These are phyloP conservation scores for Eucalyptus virginea DNA, from an alignment of 345 rosid genomes.

Conservation along the genomic window DNA sequence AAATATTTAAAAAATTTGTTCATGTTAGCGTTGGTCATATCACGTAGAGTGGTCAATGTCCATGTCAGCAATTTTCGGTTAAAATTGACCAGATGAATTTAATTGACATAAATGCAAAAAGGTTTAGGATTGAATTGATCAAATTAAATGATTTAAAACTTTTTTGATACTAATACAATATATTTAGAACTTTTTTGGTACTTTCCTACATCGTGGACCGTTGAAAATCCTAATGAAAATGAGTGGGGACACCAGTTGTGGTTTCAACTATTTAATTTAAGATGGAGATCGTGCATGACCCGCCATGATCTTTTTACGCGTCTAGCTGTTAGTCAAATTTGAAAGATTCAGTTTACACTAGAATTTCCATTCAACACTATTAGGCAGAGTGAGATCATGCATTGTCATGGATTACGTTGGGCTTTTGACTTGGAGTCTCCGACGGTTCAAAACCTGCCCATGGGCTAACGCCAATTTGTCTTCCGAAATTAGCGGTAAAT, in stretches of 20 bases:
- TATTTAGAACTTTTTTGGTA: not conserved
- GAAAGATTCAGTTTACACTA: not conserved
- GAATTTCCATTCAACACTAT: not conserved
- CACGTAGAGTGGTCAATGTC: rapidly evolving
- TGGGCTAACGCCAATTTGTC: not conserved
- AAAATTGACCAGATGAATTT: rapidly evolving
- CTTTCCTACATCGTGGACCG: not conserved
- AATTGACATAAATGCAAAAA: too few species aligned
- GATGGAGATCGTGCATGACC: not conserved
- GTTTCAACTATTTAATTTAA: not conserved
- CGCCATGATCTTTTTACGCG: not conserved
- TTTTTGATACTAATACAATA: too few species aligned
- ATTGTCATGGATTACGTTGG: not conserved
- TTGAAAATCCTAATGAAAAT: not conserved
- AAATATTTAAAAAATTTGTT: rapidly evolving
- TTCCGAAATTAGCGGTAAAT: not conserved
- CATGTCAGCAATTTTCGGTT: rapidly evolving
- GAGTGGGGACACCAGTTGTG: not conserved
- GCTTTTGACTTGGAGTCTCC: not conserved
- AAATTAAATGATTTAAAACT: too few species aligned
- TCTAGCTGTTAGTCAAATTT: not conserved
- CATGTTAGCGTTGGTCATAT: rapidly evolving
- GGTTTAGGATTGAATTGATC: rapidly evolving
- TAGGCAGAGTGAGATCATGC: not conserved
- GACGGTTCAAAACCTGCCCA: not conserved